Base-by-base conservation (phyloP, 805 yeast species). In the Sungouiella thailandica region DNA sequence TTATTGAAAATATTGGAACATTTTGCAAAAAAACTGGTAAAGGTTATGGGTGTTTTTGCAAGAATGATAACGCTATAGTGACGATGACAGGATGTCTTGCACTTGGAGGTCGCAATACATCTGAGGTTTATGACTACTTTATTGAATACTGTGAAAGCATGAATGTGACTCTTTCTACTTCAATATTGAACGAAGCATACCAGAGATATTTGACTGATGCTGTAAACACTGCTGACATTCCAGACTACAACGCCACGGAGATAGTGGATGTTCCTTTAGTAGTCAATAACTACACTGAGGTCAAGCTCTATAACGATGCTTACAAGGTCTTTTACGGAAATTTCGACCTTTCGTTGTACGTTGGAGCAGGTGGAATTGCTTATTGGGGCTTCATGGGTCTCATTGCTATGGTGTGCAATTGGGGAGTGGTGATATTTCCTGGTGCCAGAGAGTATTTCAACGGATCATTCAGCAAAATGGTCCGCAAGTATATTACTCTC, bases 401-500 rank as follows among this genome's bases (percentile, higher is more conserved):
- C 4, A 28, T 37, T 15, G 48, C 47, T 12, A 39, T 37, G 2
- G 25, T 31, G 4, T 29, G 35, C 23, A 44, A 46, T 26, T 46
- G 49, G 50, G 28, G 34, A 5, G 40, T 34, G 29, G 33, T 32
- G 12, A 18, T 40, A 4, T 44, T 44, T 31, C 50, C 50, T 1
- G 25, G 34, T 7, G 17, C 37, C 22, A 28, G 49, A 18, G 25
- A 19, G 8, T 7, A 11, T 6, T 42, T 33, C 34, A 41, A 46
- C 6, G 61, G 53, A 36, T 52, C 56, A 4, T 8, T 56, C 2
- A 41, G 63, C 4, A 69, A 62, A 36, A 36, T 52, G 39, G 44
- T 66, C 36, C 53, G 74, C 39, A 55, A 57, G 12, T 47, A 55
- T 24, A 29, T 70, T 7, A 52, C 64, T 0, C 43, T 65, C 7